These are phyloP conservation scores for Hanseniaspora thailandica DNA, from an alignment of 805 yeast genomes.

Conservation along the genomic window DNA sequence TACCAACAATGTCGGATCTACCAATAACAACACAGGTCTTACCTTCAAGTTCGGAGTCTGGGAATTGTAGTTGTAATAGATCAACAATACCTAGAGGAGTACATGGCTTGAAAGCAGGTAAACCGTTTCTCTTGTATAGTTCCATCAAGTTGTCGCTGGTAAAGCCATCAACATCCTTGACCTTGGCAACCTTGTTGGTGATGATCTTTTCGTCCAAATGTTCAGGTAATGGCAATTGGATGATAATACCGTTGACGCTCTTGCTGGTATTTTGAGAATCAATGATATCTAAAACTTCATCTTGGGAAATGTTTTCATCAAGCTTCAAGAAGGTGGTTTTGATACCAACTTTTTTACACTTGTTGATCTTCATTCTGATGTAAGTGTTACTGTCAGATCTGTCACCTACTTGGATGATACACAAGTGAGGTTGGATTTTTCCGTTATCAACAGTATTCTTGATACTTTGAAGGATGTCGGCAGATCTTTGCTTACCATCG, in stretches of 20 bases:
- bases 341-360: conserved; percentile 75
- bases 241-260: conserved; percentile 70
- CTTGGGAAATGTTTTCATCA: conserved; percentile 42
- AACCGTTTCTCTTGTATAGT: conserved; percentile 72
- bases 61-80: conserved; percentile 57
- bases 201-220: conserved; percentile 66
- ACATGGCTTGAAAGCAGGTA: conserved; percentile 78
- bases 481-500: conserved; percentile 15
- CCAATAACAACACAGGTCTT: conserved; percentile 85
- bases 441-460: conserved; percentile 1
- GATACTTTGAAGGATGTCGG: conserved; percentile 11
- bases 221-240: conserved; percentile 81
- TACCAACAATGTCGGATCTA: conserved; percentile 90
- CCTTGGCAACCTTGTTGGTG: conserved; percentile 69
- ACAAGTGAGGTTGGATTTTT: conserved; percentile 60
- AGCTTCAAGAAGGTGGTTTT: conserved; percentile 53
- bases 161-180: conserved; percentile 93
- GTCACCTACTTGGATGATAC: conserved; percentile 80
- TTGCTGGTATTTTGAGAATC: conserved; percentile 59
- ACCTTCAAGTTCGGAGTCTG: conserved; percentile 47
- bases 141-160: conserved; percentile 84
- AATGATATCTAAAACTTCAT: conserved; percentile 47
- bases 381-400: conserved; percentile 87
- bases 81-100: conserved; percentile 90
- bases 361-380: conserved; percentile 82